Evolutionary conservation across 2,329 filamentous ascomycete species (phyloP).

Genomic region (Fusarium xylarioides): DNA sequence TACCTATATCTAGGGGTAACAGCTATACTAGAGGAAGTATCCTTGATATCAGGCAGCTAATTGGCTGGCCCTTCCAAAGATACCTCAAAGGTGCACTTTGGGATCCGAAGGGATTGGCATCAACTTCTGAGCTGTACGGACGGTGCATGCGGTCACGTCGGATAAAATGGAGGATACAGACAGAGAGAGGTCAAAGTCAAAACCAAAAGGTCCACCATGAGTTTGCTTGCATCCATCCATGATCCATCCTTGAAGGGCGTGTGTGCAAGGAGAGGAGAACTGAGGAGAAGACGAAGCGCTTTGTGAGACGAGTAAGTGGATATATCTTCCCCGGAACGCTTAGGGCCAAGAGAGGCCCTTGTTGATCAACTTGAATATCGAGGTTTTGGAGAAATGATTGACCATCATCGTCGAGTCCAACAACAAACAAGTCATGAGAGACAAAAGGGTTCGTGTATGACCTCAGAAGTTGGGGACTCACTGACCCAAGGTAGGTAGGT

Average conservation of each 20-base stretch:
- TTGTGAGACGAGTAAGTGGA: conserved; percentile 5
- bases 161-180: conserved; percentile 27
- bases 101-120: too few species aligned
- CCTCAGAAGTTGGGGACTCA: conserved; percentile 7
- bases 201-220: conserved; percentile 15
- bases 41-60: too few species aligned
- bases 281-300: neutral
- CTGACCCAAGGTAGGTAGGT: conserved; percentile 21
- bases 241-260: conserved; percentile 12
- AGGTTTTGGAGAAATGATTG: conserved; percentile 1
- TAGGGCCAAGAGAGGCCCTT: conserved; percentile 11
- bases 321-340: conserved; percentile 18
- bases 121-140: conserved; percentile 1
- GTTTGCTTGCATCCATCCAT: conserved; percentile 2
- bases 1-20: too few species aligned
- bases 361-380: conserved; percentile 21
- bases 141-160: conserved; percentile 3
- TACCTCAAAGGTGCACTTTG: too few species aligned
- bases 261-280: conserved; percentile 1
- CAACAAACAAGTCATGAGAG: neutral
- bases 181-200: conserved; percentile 10
- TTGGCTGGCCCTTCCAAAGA: too few species aligned
- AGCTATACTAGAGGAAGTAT: too few species aligned
- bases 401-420: neutral
- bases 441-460: neutral